Percentiles rank a stretch among this genome's conserved stretches.
Conservation (phyloP, 441 rosid species). For the Bocquillonia castaneifolia region DNA sequence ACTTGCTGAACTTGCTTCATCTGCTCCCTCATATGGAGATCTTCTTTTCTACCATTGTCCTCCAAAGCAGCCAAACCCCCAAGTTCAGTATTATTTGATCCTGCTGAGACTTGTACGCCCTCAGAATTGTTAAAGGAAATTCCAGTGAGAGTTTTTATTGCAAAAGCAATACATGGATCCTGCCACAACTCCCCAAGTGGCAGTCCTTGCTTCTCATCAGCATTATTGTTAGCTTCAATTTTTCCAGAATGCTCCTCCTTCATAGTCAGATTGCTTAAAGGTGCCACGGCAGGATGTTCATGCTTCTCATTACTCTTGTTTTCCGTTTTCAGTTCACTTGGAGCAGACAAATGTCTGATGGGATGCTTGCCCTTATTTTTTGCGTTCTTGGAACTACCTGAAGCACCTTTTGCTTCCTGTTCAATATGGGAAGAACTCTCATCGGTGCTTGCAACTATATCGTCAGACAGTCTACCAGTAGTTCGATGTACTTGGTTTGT, state of each 20-base stretch:
- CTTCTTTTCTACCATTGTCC: conserved; percentile 23
- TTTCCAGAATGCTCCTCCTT: conserved; percentile 16
- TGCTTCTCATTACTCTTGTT: conserved; percentile 1
- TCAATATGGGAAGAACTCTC: conserved; percentile 17
- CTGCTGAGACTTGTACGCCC: conserved; percentile 31
- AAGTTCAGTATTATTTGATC: conserved; percentile 31
- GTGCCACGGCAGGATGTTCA: conserved; percentile 1
- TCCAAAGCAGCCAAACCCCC: conserved; percentile 21
- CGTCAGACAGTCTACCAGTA: conserved; percentile 22
- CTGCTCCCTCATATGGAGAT: conserved; percentile 5
- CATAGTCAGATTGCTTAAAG: conserved; percentile 11
- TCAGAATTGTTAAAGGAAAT: conserved; percentile 41
- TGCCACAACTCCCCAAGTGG: conserved; percentile 67
- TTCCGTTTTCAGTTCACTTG: conserved; percentile 17
- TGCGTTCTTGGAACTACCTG: conserved; percentile 12
- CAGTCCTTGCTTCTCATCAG: conserved; percentile 29
- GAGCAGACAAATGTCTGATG: conserved; percentile 17
- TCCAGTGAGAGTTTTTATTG: conserved; percentile 86
- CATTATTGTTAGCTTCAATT: conserved; percentile 16
- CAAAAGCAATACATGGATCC: conserved; percentile 99
- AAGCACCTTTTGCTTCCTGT: conserved; percentile 17
- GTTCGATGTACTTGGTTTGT: conserved; percentile 35
- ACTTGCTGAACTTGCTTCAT: conserved; percentile 21
- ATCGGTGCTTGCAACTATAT: conserved; percentile 25
- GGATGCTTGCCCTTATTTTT: conserved; percentile 26